These are phyloP conservation scores for Lasiodiplodia hormozganensis DNA, from an alignment of 2,329 filamentous ascomycete genomes.

Conservation along the genomic window DNA sequence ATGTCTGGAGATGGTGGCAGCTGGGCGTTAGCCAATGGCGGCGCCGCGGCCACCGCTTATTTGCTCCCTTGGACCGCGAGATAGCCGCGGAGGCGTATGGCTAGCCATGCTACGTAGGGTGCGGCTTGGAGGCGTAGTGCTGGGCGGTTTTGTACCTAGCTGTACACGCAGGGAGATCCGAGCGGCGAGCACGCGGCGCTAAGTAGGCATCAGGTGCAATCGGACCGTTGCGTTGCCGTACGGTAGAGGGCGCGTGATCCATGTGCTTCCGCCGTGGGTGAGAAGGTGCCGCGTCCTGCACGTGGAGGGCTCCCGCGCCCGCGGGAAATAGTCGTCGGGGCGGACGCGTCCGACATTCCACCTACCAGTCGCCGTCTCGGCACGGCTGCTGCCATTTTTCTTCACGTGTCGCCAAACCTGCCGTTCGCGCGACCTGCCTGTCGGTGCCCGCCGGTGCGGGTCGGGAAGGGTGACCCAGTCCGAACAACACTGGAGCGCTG, in stretches of 20 bases:
- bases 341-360: not conserved
- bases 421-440: constrained; percentile 20
- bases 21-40: not conserved
- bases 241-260: not conserved
- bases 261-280: not conserved
- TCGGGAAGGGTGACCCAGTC: constrained; percentile 21
- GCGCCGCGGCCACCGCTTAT: constrained; percentile 6
- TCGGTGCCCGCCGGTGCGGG: not conserved
- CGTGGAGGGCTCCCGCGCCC: constrained; percentile 4
- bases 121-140: constrained; percentile 17
- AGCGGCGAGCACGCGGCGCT: constrained; percentile 10
- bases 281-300: constrained; percentile 5
- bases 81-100: constrained; percentile 2
- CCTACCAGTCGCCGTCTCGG: not conserved
- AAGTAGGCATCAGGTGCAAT: constrained; percentile 8
- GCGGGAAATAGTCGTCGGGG: not conserved
- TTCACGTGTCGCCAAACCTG: constrained; percentile 17
- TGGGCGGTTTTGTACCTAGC: constrained; percentile 8
- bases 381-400: not conserved
- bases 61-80: constrained; percentile 4
- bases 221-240: constrained; percentile 19
- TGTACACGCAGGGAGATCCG: constrained; percentile 9
- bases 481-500: not conserved
- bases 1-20: not conserved
- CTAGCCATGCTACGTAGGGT: constrained; percentile 12